phyloP scores from a whole-genome alignment of 495 filamentous ascomycete species.

The Polyplosphaeria fusca region DNA sequence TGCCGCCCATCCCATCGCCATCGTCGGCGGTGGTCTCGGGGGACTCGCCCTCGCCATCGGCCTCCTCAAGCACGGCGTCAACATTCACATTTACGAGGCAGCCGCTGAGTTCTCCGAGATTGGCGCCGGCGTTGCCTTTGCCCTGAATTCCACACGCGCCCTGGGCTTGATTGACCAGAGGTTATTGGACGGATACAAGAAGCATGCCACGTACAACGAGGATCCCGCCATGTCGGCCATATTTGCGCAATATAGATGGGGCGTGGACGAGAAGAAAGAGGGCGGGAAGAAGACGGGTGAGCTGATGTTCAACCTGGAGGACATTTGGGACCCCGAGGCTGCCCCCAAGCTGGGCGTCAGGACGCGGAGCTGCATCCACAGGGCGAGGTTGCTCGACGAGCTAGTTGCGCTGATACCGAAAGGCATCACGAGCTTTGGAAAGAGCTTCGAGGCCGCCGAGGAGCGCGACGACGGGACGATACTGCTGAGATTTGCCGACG shows the following conservation, averaged over 20 bases:
- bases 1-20: constrained; percentile 23
- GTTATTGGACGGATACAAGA: constrained; percentile 24
- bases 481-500: constrained; percentile 53
- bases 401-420: constrained; percentile 55
- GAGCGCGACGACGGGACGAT: constrained; percentile 39
- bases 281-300: constrained; percentile 14
- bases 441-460: constrained; percentile 40
- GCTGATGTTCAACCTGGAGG: constrained; percentile 3
- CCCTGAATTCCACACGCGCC: constrained; percentile 29
- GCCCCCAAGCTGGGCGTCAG: constrained; percentile 2
- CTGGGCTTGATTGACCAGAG: constrained; percentile 25
- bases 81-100: constrained; percentile 55
- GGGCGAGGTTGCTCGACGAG: constrained; percentile 59
- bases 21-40: constrained; percentile 38
- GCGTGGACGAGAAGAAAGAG: constrained; percentile 11
- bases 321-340: constrained; percentile 4
- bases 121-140: constrained; percentile 32
- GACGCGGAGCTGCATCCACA: constrained; percentile 39
- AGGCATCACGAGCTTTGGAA: constrained; percentile 43
- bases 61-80: constrained; percentile 37
- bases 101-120: constrained; percentile 47
- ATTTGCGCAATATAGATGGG: constrained; percentile 18
- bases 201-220: constrained; percentile 42
- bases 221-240: constrained; percentile 32
- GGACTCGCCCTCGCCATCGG: constrained; percentile 35